phyloP scores from a whole-genome alignment of 139 green algal species.

The Trebouxia sp. region DNA sequence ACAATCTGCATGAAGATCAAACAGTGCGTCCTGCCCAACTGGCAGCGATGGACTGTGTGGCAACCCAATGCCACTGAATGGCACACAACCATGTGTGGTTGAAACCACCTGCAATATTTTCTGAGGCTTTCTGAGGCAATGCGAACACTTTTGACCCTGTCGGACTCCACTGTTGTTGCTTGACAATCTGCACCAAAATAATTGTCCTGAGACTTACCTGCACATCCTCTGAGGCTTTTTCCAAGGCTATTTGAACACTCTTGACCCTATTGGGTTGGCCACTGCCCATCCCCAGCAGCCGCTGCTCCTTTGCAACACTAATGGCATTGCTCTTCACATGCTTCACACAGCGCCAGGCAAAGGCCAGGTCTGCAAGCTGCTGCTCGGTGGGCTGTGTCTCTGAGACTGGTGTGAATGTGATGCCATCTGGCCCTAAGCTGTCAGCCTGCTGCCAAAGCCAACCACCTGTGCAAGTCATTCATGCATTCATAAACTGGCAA shows the following conservation, averaged over 20 bases:
- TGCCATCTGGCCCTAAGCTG: slow-evolving; percentile 71
- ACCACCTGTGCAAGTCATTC: too few species aligned
- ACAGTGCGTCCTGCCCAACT: too few species aligned
- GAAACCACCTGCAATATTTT: slow-evolving; percentile 71
- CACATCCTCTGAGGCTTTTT: slow-evolving; percentile 90
- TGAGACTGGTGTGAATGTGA: slow-evolving; percentile 85
- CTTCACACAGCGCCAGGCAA: slow-evolving; percentile 97
- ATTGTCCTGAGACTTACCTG: slow-evolving; percentile 43
- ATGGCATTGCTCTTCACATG: slow-evolving; percentile 99
- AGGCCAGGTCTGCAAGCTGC: slow-evolving; percentile 93
- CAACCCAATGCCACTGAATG: too few species aligned
- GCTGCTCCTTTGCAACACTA: slow-evolving; percentile 90
- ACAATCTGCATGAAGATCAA: too few species aligned
- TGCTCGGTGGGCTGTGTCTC: slow-evolving; percentile 83
- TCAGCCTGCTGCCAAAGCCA: slow-evolving; percentile 91
- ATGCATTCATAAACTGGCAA: too few species aligned
- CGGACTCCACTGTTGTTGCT: slow-evolving; percentile 47
- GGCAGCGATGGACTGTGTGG: too few species aligned
- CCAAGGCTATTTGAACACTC: slow-evolving; percentile 89
- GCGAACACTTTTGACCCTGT: slow-evolving; percentile 92
- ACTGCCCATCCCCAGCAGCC: slow-evolving; percentile 96
- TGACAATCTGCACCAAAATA: neutral
- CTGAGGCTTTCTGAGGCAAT: slow-evolving; percentile 95
- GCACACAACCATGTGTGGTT: too few species aligned
- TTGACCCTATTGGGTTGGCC: slow-evolving; percentile 99